Evolutionary conservation across 306 rosid genomes (phyloP).

Genomic region (Begonia fuchsioides): DNA sequence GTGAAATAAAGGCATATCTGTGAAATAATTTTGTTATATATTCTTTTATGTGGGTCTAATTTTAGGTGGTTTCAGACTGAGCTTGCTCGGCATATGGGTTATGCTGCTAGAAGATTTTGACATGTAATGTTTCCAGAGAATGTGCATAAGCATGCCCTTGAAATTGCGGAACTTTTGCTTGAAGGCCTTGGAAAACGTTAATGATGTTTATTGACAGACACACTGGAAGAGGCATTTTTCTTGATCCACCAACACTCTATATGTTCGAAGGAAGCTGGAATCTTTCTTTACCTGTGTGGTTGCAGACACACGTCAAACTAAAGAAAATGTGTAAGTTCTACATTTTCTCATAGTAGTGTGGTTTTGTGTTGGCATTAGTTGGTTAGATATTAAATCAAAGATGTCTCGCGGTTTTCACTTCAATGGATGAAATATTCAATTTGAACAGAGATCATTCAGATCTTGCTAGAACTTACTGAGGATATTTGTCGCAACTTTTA

Average conservation of each 20-base stretch:
- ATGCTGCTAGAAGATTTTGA: conserved; percentile 85
- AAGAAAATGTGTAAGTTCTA: conserved; percentile 28
- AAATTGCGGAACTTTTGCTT: conserved; percentile 86
- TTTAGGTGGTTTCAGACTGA: conserved; percentile 91
- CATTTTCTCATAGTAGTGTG: neutral
- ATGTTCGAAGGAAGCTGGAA: conserved; percentile 50
- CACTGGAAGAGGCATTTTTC: conserved; percentile 87
- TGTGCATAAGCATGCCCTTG: conserved; percentile 75
- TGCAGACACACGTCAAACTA: conserved; percentile 17
- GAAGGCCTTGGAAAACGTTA: conserved; percentile 81
- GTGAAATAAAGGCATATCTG: no score
- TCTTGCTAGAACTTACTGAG: conserved; percentile 58
- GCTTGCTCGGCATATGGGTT: conserved; percentile 92
- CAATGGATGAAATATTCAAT: conserved; percentile 47
- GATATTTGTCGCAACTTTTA: conserved; percentile 41
- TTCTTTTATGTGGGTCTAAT: conserved; percentile 28
- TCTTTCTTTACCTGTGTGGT: conserved; percentile 60
- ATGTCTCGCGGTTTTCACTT: conserved; percentile 45
- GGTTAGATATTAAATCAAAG: conserved; percentile 17
- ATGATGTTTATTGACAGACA: conserved; percentile 38
- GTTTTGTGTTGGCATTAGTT: conserved; percentile 8
- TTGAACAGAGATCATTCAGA: conserved; percentile 59
- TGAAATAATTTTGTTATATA: no score
- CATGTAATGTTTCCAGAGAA: conserved; percentile 99
- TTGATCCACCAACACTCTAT: conserved; percentile 78